These are phyloP conservation scores for Phytophthora sp. DNA, from an alignment of 352 stramenopile species.

Conservation along the genomic window DNA sequence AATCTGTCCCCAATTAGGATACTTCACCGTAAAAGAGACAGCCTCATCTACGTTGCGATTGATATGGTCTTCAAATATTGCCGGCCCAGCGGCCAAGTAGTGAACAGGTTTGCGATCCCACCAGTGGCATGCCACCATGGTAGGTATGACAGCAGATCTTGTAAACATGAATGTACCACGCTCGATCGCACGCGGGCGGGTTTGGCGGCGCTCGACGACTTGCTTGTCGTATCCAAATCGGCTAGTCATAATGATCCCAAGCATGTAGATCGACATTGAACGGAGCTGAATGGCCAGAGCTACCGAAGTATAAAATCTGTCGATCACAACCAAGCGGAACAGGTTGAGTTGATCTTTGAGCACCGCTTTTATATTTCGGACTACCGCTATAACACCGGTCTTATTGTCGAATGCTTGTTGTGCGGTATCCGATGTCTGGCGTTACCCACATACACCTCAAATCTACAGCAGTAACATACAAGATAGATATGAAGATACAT, in stretches of 20 bases:
- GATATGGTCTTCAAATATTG: slow-evolving; percentile 9
- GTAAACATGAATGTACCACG: slow-evolving; percentile 29
- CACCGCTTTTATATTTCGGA: slow-evolving; percentile 19
- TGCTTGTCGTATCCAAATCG: slow-evolving; percentile 8
- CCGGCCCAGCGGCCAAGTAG: slow-evolving; percentile 22
- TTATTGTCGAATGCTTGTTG: not conserved
- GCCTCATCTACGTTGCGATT: slow-evolving; percentile 28
- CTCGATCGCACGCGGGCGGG: slow-evolving; percentile 7
- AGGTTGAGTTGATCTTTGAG: not conserved
- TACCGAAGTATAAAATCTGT: slow-evolving; percentile 48
- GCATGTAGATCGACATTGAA: not conserved
- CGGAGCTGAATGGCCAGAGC: slow-evolving; percentile 26
- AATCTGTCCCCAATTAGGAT: slow-evolving; percentile 32
- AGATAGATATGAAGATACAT: no score
- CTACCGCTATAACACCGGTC: not conserved
- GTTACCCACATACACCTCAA: slow-evolving; percentile 15
- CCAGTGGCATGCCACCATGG: no score
- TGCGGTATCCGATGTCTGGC: not conserved
- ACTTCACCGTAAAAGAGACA: slow-evolving; percentile 4
- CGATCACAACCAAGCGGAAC: slow-evolving; percentile 16
- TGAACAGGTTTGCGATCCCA: slow-evolving; percentile 41
- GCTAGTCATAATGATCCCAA: slow-evolving; percentile 31
- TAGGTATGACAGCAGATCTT: not conserved
- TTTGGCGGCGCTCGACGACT: slow-evolving; percentile 12
- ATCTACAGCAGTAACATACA: not conserved